Evolutionary conservation across 1,284 basidiomycete species (phyloP).

Genomic region (Psilocybe mexicana): DNA sequence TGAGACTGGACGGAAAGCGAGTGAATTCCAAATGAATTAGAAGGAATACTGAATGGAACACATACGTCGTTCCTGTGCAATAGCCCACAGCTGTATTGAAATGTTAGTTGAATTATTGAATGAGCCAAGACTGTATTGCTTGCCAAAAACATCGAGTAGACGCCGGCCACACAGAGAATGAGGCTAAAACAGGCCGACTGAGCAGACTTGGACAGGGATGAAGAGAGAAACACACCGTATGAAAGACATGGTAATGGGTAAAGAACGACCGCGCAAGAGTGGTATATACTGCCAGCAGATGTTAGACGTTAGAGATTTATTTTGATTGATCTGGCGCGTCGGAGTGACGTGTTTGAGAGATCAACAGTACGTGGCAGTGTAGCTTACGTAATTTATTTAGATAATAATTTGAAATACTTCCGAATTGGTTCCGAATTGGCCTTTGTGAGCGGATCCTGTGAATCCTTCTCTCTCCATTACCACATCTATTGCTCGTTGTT

Average conservation of each 20-base stretch:
- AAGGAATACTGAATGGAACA: constrained; percentile 12
- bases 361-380: constrained; percentile 17
- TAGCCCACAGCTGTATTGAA: constrained; percentile 72
- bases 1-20: constrained; percentile 59
- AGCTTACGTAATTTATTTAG: neutral
- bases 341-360: constrained; percentile 31
- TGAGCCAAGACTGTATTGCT: constrained; percentile 4
- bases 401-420: too few relatives aligned
- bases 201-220: neutral
- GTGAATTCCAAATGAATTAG: neutral
- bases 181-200: constrained; percentile 41
- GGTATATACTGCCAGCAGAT: constrained; percentile 9
- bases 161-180: constrained; percentile 64
- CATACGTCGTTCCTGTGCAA: constrained; percentile 89
- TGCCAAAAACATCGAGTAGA: constrained; percentile 80
- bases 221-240: constrained; percentile 31
- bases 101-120: constrained; percentile 15
- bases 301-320: neutral
- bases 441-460: neutral
- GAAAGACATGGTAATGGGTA: constrained; percentile 35
- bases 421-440: too few relatives aligned
- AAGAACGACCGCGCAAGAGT: neutral
- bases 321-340: constrained; percentile 17
- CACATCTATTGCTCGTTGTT: constrained; percentile 5
- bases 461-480: constrained; percentile 21